Evolutionary conservation across 352 stramenopile genomes (phyloP).

Genomic region (Halophytophthora batemanensis): DNA sequence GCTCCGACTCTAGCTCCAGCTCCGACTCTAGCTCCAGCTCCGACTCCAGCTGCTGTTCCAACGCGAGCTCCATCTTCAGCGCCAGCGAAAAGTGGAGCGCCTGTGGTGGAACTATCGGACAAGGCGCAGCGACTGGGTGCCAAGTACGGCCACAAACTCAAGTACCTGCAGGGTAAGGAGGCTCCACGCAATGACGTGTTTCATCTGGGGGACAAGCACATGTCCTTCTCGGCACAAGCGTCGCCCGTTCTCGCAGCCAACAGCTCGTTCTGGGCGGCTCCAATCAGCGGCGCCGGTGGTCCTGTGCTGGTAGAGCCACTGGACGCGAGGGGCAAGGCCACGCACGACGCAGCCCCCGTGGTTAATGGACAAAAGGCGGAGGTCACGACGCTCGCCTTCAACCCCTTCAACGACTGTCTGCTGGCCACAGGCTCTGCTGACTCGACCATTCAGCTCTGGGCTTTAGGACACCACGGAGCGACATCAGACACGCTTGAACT

Average conservation of each 20-base stretch:
- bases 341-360: slow-evolving; percentile 29
- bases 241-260: slow-evolving; percentile 56
- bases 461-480: slow-evolving; percentile 16
- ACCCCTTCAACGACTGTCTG: slow-evolving; percentile 45
- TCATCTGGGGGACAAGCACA: slow-evolving; percentile 43
- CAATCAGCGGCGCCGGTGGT: slow-evolving; percentile 54
- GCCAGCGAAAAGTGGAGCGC: slow-evolving; percentile 5
- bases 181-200: slow-evolving; percentile 55
- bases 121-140: slow-evolving; percentile 64
- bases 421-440: slow-evolving; percentile 64
- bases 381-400: slow-evolving; percentile 67
- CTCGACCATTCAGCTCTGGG: slow-evolving; percentile 62
- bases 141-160: slow-evolving; percentile 77
- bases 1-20: neutral
- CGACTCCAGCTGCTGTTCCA: slow-evolving; percentile 8
- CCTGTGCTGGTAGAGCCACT: slow-evolving; percentile 61
- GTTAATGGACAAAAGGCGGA: slow-evolving; percentile 67
- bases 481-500: slow-evolving; percentile 3
- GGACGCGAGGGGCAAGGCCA: slow-evolving; percentile 43
- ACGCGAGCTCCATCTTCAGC: slow-evolving; percentile 6
- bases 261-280: slow-evolving; percentile 49
- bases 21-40: slow-evolving; percentile 4
- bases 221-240: slow-evolving; percentile 36
- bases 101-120: slow-evolving; percentile 42
- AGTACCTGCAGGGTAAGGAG: slow-evolving; percentile 72